Conservation (phyloP, 371 early-diverging fungal genomes). For the Dichotomocladium elegans region DNA sequence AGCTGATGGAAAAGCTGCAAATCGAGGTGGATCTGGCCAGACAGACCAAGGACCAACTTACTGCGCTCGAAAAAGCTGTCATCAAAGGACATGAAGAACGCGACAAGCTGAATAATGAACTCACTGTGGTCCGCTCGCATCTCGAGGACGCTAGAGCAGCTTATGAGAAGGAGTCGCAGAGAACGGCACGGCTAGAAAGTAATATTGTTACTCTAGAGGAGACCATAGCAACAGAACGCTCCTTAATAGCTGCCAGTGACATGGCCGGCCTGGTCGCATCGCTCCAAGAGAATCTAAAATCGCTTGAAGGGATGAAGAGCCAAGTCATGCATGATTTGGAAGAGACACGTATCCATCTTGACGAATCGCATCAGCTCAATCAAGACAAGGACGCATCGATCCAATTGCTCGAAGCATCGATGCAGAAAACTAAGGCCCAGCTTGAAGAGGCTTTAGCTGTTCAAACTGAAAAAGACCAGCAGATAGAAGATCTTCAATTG, state of each 20-base stretch:
- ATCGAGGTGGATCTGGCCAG: background rate
- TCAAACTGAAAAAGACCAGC: conserved; percentile 8
- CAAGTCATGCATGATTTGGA: conserved; percentile 7
- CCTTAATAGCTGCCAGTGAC: conserved; percentile 14
- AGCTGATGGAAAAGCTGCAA: background rate
- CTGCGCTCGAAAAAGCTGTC: background rate
- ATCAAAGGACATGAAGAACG: background rate
- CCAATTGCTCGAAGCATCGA: conserved; percentile 6
- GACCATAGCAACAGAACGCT: conserved; percentile 21
- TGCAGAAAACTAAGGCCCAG: conserved; percentile 6
- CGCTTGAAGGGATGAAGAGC: conserved; percentile 4
- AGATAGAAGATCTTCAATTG: conserved; percentile 4
- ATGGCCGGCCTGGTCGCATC: conserved; percentile 23
- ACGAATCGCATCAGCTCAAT: background rate
- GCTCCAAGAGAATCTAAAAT: conserved; percentile 14
- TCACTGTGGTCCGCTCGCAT: background rate
- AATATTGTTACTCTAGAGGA: conserved; percentile 22
- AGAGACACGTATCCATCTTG: background rate
- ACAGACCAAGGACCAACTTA: background rate
- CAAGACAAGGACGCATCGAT: conserved; percentile 7
- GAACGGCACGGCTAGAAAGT: conserved; percentile 18
- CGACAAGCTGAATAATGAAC: background rate
- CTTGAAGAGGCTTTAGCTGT: conserved; percentile 15
- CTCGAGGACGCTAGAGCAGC: conserved; percentile 11
- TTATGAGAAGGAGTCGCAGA: conserved; percentile 9